Conservation (phyloP, 176 grass and related monocot genomes). For the Carex cristatella region DNA sequence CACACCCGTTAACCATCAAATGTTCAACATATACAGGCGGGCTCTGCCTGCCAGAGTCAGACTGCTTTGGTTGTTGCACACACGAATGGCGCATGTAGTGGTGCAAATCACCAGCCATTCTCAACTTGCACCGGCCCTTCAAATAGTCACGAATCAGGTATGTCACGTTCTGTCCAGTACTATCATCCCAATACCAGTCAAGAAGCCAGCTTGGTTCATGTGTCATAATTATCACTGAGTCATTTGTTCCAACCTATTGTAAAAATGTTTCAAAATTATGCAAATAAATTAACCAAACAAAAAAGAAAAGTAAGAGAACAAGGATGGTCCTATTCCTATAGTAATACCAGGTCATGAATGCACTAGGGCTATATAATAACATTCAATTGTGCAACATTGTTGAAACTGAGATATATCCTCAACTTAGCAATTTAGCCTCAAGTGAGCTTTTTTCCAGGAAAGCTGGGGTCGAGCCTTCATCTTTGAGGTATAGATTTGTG, state of each 20-base stretch:
- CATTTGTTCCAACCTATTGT: constrained; percentile 62
- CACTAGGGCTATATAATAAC: neutral
- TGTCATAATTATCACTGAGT: constrained; percentile 85
- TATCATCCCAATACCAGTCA: constrained; percentile 94
- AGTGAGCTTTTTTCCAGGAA: neutral
- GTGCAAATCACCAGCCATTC: constrained; percentile 96
- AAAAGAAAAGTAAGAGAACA: neutral
- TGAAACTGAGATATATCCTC: neutral
- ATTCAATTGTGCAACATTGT: neutral
- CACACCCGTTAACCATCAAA: constrained; percentile 96
- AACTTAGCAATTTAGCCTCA: neutral
- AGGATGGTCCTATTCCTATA: neutral
- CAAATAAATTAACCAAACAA: neutral
- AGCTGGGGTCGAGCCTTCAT: too few relatives aligned
- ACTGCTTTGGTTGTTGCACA: constrained; percentile 15
- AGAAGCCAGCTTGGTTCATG: constrained; percentile 99
- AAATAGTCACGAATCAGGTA: constrained; percentile 86
- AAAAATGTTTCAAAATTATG: neutral
- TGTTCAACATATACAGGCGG: constrained; percentile 69
- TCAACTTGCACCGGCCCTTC: constrained; percentile 74
- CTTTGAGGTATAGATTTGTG: too few relatives aligned
- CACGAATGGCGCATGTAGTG: constrained; percentile 98
- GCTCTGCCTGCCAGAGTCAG: constrained; percentile 19
- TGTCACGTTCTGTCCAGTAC: constrained; percentile 62
- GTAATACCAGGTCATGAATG: neutral